Evolutionary conservation across 139 green algal genomes (phyloP).

Genomic region (Chlorella sp.): DNA sequence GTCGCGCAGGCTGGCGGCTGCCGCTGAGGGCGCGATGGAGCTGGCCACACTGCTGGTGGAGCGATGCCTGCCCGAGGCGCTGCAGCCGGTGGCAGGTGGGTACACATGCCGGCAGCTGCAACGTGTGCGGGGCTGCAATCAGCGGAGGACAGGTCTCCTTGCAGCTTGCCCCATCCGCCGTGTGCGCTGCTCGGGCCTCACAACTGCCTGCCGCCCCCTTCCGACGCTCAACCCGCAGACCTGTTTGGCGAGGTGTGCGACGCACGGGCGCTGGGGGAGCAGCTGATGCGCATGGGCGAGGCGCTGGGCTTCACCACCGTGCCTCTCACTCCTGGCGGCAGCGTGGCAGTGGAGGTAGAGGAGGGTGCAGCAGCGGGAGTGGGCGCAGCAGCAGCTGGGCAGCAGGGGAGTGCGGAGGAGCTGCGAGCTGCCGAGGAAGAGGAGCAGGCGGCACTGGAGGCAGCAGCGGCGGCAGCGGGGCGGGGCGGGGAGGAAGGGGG

Average conservation of each 20-base stretch:
- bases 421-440: neutral
- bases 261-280: neutral
- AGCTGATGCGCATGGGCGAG: slow-evolving; percentile 34
- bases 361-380: neutral
- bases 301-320: slow-evolving; percentile 20
- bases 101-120: no score
- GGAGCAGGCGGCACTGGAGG: no score
- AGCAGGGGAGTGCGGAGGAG: neutral
- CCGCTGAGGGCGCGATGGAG: slow-evolving; percentile 38
- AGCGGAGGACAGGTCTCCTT: no score
- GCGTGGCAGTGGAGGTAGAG: neutral
- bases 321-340: slow-evolving; percentile 11
- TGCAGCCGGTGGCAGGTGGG: slow-evolving; percentile 28
- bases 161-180: no score
- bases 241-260: slow-evolving; percentile 22
- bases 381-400: neutral
- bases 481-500: neutral
- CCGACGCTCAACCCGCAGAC: neutral
- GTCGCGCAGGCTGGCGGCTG: slow-evolving; percentile 20
- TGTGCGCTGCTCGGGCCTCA: no score
- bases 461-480: neutral
- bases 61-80: slow-evolving; percentile 20
- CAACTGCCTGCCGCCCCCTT: no score
- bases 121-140: no score
- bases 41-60: slow-evolving; percentile 35